phyloP scores from a whole-genome alignment of 495 filamentous ascomycete species.

The Penicillium longicatenatum region DNA sequence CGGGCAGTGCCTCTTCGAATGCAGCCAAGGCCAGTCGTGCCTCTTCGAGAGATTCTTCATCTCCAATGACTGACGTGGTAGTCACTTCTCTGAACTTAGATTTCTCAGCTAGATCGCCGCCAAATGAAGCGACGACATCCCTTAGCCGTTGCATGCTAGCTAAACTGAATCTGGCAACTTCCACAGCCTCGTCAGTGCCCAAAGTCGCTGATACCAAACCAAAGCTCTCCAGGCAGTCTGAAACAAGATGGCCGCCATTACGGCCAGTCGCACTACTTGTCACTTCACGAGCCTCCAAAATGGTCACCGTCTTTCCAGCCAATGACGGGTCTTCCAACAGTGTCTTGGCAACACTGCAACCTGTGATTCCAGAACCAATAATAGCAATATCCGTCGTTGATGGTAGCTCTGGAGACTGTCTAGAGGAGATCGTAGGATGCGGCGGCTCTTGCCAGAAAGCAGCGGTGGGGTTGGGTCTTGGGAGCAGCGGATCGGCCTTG shows the following conservation, averaged over 20 bases:
- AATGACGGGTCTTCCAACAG: neutral
- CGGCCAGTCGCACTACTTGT: conserved; percentile 9
- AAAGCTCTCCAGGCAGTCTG: neutral
- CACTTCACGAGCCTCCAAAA: conserved; percentile 10
- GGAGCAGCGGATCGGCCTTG: conserved; percentile 4
- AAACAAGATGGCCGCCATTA: conserved; percentile 2
- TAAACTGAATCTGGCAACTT: neutral
- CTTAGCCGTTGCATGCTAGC: neutral
- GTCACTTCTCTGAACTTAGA: neutral
- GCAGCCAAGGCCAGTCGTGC: neutral
- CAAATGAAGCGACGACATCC: neutral
- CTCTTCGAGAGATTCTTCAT: neutral
- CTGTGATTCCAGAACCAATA: conserved; percentile 12
- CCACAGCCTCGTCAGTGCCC: neutral
- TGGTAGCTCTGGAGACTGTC: conserved; percentile 8
- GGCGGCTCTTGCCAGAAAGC: conserved; percentile 14
- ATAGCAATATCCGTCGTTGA: conserved; percentile 10
- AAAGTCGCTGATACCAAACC: neutral
- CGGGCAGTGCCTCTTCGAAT: neutral
- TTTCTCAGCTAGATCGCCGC: neutral
- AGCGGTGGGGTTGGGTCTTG: conserved; percentile 5
- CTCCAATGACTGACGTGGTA: neutral
- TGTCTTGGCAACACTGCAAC: conserved; percentile 5
- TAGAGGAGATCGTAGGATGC: neutral
- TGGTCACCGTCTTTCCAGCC: conserved; percentile 4